Conservation (phyloP, 352 stramenopile genomes). For the Poterioochromonas sp. region DNA sequence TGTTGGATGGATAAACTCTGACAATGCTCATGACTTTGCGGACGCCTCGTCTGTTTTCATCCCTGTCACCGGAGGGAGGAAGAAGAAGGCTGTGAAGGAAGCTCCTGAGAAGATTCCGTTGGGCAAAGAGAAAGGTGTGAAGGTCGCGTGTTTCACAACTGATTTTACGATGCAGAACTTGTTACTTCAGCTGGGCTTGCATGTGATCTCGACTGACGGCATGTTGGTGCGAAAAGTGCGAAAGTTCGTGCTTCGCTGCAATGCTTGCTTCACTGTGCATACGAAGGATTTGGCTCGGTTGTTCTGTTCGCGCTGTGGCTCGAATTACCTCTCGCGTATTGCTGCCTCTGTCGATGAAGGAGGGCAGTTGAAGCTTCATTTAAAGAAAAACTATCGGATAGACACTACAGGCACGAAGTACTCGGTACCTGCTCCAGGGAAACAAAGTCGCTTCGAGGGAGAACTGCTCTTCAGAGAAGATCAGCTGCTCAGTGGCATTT, state of each 20-base stretch:
- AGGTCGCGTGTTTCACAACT: constrained; percentile 63
- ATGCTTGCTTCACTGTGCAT: constrained; percentile 88
- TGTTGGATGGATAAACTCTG: not conserved
- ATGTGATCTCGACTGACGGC: constrained; percentile 61
- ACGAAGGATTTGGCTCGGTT: constrained; percentile 69
- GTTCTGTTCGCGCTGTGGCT: constrained; percentile 94
- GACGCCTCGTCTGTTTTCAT: no score
- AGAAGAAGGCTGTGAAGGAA: not conserved
- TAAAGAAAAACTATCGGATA: constrained; percentile 57
- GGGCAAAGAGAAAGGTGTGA: not conserved
- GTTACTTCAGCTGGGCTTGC: constrained; percentile 70
- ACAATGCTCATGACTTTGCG: not conserved
- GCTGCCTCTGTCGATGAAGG: constrained; percentile 83
- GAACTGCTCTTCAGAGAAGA: constrained; percentile 93
- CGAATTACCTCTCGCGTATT: constrained; percentile 84
- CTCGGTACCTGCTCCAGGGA: constrained; percentile 84
- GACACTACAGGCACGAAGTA: constrained; percentile 92
- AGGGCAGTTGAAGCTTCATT: constrained; percentile 54
- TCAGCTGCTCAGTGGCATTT: constrained; percentile 89
- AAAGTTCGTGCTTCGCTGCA: constrained; percentile 91
- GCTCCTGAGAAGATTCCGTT: not conserved
- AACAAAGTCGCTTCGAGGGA: constrained; percentile 65
- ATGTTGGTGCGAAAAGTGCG: constrained; percentile 58
- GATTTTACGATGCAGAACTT: constrained; percentile 85
- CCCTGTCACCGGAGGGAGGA: not conserved